phyloP scores from a whole-genome alignment of 331 rosid species.

The Malus hybrid region DNA sequence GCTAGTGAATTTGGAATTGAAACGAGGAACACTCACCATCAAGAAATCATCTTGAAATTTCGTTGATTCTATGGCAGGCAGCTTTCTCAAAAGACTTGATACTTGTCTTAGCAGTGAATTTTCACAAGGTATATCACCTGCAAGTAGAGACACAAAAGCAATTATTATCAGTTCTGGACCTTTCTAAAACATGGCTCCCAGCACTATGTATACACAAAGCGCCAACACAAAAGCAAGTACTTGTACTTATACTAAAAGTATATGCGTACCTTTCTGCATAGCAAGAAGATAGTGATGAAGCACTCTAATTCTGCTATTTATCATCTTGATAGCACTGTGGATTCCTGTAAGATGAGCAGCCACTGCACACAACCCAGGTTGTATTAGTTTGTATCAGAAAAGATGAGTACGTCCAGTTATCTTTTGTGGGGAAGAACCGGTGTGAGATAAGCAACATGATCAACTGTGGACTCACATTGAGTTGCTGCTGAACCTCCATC shows the following conservation, averaged over 20 bases:
- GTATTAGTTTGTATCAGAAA: neutral
- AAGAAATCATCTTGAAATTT: conserved; percentile 92
- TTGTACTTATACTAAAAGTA: neutral
- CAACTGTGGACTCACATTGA: conserved; percentile 47
- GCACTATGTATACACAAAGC: neutral
- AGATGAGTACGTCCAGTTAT: neutral
- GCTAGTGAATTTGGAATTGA: conserved; percentile 7
- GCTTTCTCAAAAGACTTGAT: conserved; percentile 83
- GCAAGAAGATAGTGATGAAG: too few relatives aligned
- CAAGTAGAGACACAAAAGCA: neutral
- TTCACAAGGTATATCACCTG: conserved; percentile 85
- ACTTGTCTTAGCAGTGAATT: conserved; percentile 89
- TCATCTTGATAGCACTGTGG: too few relatives aligned
- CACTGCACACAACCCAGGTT: neutral
- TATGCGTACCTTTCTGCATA: conserved; percentile 53
- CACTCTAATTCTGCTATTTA: too few relatives aligned
- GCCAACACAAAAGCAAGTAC: neutral
- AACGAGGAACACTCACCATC: conserved; percentile 57
- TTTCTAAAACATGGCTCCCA: neutral
- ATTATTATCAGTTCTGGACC: neutral
- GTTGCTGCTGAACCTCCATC: conserved; percentile 99
- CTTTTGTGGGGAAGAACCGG: neutral
- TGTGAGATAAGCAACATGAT: neutral
- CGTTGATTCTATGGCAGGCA: conserved; percentile 85
- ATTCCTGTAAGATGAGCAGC: too few relatives aligned